Conservation (phyloP, 2,329 filamentous ascomycete species). For the Ceratocystis lukuohia region DNA sequence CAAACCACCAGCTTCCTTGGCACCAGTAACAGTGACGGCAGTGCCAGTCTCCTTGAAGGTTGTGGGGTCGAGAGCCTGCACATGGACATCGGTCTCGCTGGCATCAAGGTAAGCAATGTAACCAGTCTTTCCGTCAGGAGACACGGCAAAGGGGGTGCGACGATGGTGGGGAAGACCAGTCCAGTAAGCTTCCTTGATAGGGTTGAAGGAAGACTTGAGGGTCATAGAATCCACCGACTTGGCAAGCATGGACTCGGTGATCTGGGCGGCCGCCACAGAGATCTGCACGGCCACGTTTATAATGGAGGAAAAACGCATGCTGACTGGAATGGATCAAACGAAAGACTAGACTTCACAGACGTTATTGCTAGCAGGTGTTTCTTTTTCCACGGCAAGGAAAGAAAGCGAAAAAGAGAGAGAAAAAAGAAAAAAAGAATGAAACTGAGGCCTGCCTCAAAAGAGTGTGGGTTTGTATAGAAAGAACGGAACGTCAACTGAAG, state of each 20-base stretch:
- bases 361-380: not conserved
- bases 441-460: constrained; percentile 12
- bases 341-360: not conserved
- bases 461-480: constrained; percentile 2
- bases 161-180: constrained; percentile 47
- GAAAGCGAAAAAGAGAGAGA: too few species aligned
- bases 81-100: constrained; percentile 41
- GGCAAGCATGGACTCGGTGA: constrained; percentile 22
- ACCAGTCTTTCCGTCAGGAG: constrained; percentile 44
- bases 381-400: too few species aligned
- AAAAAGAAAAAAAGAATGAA: not conserved
- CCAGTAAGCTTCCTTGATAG: constrained; percentile 48
- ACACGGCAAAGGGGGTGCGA: constrained; percentile 48
- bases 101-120: constrained; percentile 48
- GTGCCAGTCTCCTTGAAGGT: constrained; percentile 42
- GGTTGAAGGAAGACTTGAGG: constrained; percentile 40
- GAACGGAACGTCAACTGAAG: constrained; percentile 13
- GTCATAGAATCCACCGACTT: constrained; percentile 32
- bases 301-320: not conserved
- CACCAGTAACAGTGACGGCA: constrained; percentile 38
- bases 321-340: not conserved
- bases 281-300: constrained; percentile 7
- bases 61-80: constrained; percentile 41
- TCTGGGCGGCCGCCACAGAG: constrained; percentile 5
- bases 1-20: constrained; percentile 46